Percentiles rank a stretch among this genome's conserved stretches.
Evolutionary conservation across 352 stramenopile species (phyloP).

Genomic region (Globisporangium acanthophoron): DNA sequence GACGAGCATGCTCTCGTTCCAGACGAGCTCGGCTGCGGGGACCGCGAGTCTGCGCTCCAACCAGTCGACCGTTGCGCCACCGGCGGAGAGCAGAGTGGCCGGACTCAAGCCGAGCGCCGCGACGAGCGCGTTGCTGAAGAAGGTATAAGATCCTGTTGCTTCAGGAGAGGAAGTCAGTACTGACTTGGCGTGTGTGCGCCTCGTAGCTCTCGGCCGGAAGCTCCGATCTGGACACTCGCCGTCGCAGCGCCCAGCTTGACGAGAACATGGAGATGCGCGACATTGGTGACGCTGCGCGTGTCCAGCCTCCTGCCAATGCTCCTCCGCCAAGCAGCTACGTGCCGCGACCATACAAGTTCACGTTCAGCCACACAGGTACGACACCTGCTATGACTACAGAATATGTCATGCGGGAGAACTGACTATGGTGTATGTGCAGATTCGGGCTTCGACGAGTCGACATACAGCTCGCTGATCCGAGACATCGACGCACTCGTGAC

Average conservation of each 20-base stretch:
- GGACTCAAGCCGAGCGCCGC: slow-evolving; percentile 1
- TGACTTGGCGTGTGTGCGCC: neutral
- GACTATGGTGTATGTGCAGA: slow-evolving; percentile 9
- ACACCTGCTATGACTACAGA: no score
- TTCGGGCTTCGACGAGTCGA: slow-evolving; percentile 68
- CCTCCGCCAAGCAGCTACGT: slow-evolving; percentile 16
- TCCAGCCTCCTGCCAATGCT: neutral
- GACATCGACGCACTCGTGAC: slow-evolving; percentile 53
- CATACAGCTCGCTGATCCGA: slow-evolving; percentile 38
- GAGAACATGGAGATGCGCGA: slow-evolving; percentile 19
- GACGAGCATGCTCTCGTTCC: slow-evolving; percentile 66
- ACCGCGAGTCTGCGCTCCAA: slow-evolving; percentile 9
- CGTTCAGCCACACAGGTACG: slow-evolving; percentile 41
- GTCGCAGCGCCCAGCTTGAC: neutral
- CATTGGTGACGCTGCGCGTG: slow-evolving; percentile 1
- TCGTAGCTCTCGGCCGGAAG: slow-evolving; percentile 6
- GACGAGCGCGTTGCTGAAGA: slow-evolving; percentile 4
- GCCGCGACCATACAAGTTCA: slow-evolving; percentile 49
- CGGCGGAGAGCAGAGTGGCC: neutral
- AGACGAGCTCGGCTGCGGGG: slow-evolving; percentile 17
- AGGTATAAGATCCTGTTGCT: slow-evolving; percentile 2
- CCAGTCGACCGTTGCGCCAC: neutral
- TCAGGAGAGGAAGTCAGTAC: neutral
- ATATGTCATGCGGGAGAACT: neutral
- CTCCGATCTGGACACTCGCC: neutral